Base-by-base conservation (phyloP, 108 stramenopile species). In the Aurantiochytrium sp. region DNA sequence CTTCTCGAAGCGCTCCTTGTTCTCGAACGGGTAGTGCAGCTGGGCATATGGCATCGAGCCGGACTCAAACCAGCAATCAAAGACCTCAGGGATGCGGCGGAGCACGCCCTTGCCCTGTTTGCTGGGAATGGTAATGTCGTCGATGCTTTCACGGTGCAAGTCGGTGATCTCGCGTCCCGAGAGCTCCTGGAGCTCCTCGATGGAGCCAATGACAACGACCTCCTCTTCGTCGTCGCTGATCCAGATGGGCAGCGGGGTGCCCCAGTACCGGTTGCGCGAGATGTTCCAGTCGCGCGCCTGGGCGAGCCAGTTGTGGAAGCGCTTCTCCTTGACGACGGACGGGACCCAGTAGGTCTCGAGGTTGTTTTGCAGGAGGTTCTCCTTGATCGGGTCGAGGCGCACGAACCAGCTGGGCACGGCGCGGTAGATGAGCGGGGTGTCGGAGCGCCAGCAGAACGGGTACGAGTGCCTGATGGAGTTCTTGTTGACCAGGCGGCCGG, bases 31-130 rank as follows among this genome's bases (percentile, higher is more conserved):
- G 90, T 99, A 99, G 91, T 99, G 99, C 89, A 96, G 90, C 89
- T 99, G 98, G 12, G 99, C 99, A 88, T 99, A 99, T 17, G 99
- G 99, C 99, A 99, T 99, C 37, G 95, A 96, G 5, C 99, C 99
- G n/a, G 96, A 96, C 90, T 99, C 99, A 88, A 99, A 99, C 99
- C 99, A 99, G 91, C 99, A 99, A 92, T 99, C 98, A 88, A 99
- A 99, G 19, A 99, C 98, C 91, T 99, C 99, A 87, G 98, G 98
- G 2, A 99, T 93, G 85, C 99, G 94, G 52, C 90, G 89, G 37
- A 99, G 93, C 4, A 93, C 91, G 12, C 94, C 95, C 53, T 97
- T 97, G 89, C 97, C 97, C 65, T 95, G 93, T 90, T 96, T 96
- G 52, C 96, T 97, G 1, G 99, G 98, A 85, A 99, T 99, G 45